A percentile compares a stretch with the other conserved stretches of the same genome.
Evolutionary conservation across 495 filamentous ascomycete species (phyloP).

Genomic region (Penicillium odoratum): DNA sequence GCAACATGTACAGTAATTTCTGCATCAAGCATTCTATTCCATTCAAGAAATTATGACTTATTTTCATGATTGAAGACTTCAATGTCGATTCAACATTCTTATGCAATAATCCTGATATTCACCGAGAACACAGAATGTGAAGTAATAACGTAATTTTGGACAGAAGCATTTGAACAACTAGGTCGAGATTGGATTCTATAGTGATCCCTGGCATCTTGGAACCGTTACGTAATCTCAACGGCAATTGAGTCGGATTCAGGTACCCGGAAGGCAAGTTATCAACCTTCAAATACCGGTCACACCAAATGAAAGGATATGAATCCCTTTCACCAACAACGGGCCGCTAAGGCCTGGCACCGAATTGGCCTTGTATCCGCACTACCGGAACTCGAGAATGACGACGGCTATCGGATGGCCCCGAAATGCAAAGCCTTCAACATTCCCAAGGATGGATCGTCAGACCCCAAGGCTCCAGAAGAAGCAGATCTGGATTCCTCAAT

Average conservation of each 20-base stretch:
- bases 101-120: too few species aligned
- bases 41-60: not conserved
- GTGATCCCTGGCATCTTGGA: too few species aligned
- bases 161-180: too few species aligned
- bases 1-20: slow-evolving; percentile 8
- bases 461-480: slow-evolving; percentile 23
- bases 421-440: slow-evolving; percentile 59
- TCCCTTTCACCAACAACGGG: not conserved
- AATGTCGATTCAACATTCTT: too few species aligned
- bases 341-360: slow-evolving; percentile 28
- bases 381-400: slow-evolving; percentile 46
- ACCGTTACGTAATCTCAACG: not conserved
- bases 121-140: too few species aligned
- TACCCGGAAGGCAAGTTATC: not conserved
- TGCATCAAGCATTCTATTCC: slow-evolving; percentile 1
- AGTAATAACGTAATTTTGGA: too few species aligned
- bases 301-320: slow-evolving; percentile 6
- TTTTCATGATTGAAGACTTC: not conserved
- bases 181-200: too few species aligned
- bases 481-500: slow-evolving; percentile 44
- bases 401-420: slow-evolving; percentile 31
- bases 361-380: slow-evolving; percentile 52
- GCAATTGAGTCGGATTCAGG: not conserved
- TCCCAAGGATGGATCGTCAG: slow-evolving; percentile 32
- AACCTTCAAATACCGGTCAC: not conserved